Base-by-base conservation (phyloP, 371 early-diverging fungal species). In the Circinella umbellata region DNA sequence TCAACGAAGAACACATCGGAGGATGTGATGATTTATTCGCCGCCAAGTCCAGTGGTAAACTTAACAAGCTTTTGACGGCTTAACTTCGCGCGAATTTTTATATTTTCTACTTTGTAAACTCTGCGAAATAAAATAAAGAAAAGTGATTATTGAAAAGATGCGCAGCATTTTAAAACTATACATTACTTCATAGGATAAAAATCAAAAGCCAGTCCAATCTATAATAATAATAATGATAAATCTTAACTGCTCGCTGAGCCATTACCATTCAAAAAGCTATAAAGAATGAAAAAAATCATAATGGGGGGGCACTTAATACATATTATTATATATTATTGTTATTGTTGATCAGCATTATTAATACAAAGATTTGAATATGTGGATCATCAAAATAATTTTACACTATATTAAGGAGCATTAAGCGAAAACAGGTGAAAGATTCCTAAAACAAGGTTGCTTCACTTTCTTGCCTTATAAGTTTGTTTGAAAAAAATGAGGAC, bases 1-100 rank as follows among this genome's bases (percentile, higher is more conserved):
- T 94, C 72, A 80, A 86, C 17, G 79, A 83, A 53, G 71, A 88
- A 49, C 94, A 94, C 69, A 74, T 95, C 74, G 96, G 96, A 27
- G 96, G 95, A 36, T 89, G 87, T 69, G 91, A 91, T 68, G 86
- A 89, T 39, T 78, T 94, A 7, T 67, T 84, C 35, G 79, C 67
- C 11, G 82, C 86, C 37, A 73, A 92, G 46, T 61, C 63, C 4
- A 73, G 48, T 35, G 91, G 89, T 39, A 76, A 80, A 61, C 80
- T 94, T 67, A 57, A 83, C 62, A 55, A 77, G 47, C 71, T 91
- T 39, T 77, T 91, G 53, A 2, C n/a, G 47, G 53, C 38, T 18
- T 64, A 51, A 49, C 7, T 9, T 57, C 57, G 57, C 57, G 57
- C 57, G 57, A 51, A n/a, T 14, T 5, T 27, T 27, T 27, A 2